Evolutionary conservation across 2,329 filamentous ascomycete genomes (phyloP), one percentile per base, ranked within the genome.

Genomic region (Mollisia scopiformis): DNA sequence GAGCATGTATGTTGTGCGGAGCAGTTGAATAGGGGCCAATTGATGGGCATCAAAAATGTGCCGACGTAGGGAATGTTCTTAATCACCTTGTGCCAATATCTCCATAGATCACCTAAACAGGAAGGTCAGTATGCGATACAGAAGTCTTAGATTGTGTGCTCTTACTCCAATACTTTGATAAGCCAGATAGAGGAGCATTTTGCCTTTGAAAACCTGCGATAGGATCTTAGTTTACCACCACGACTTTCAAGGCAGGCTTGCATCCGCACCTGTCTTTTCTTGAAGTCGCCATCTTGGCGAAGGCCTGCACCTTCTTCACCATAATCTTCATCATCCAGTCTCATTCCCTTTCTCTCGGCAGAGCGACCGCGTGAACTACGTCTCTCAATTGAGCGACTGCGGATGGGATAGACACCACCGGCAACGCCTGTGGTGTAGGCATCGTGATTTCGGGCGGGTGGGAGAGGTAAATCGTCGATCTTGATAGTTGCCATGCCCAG

Each of bases 161-260:
- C 57, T 55, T 59, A 63, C 85, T 50, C 87, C 87, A 25, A 82
- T 82, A 3, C 82, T 85, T 73, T 89, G 86, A 69, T 88, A 89
- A 16, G 85, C 82, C 46, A 88, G 79, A 80, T 82, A 65, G 6
- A 61, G 33, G 7, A 64, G 56, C 14, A 62, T 41, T 59, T 60
- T 67, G 16, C 65, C 65, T 27, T 56, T 67, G 57, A 67, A 67
- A 6, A 64, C 47, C 65, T 67, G 8, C 10, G 23, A 27, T 3
- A 14, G 25, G 6, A 47, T 46, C 41, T 57, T 13, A 47, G 30
- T 25, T 13, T 8, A 46, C 30, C 21, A 30, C 16, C 54, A 31
- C 39, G 4, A 23, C n/a, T 37, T 33, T 25, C n/a, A 23, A 23
- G 21, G 25, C 6, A 10, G 10, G 11, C 16, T 47, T 30, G 5